These are phyloP conservation scores for Aspergillus cavernicola DNA, from an alignment of 495 filamentous ascomycete species.

Conservation along the genomic window DNA sequence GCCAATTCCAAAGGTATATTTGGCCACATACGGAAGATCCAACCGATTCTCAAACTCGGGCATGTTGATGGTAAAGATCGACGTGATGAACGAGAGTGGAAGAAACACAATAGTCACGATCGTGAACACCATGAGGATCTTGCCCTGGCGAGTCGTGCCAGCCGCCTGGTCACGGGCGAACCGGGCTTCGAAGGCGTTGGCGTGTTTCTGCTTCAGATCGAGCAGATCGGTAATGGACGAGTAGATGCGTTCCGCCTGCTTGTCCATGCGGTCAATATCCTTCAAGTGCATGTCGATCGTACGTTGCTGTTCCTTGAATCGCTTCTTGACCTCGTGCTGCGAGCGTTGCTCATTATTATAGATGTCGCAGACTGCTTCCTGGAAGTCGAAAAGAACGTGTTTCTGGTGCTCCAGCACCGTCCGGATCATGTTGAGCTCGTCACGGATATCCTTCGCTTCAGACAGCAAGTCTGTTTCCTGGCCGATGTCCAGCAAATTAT, in stretches of 20 bases:
- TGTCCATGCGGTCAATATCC: constrained; percentile 66
- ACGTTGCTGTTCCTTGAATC: constrained; percentile 58
- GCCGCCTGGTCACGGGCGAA: constrained; percentile 65
- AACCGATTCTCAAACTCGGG: constrained; percentile 48
- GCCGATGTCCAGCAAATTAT: constrained; percentile 64
- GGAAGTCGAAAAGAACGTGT: constrained; percentile 51
- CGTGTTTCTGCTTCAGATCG: constrained; percentile 63
- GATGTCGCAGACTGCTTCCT: constrained; percentile 51
- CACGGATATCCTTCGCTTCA: constrained; percentile 69
- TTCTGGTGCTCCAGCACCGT: constrained; percentile 59
- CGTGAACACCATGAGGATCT: constrained; percentile 73
- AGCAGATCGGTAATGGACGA: constrained; percentile 59
- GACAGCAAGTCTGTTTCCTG: constrained; percentile 61
- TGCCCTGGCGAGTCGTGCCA: constrained; percentile 62
- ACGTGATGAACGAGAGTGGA: constrained; percentile 63
- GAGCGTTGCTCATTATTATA: constrained; percentile 41
- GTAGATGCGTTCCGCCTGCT: constrained; percentile 63
- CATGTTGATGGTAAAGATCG: constrained; percentile 65
- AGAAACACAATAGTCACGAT: constrained; percentile 69
- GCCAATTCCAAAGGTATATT: constrained; percentile 65
- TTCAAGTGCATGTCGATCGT: constrained; percentile 59
- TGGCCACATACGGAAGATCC: constrained; percentile 54
- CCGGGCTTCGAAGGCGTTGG: constrained; percentile 66
- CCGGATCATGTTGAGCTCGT: constrained; percentile 68
- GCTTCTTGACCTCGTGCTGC: constrained; percentile 52